A percentile compares a stretch with the other conserved stretches of the same genome.
phyloP scores from a whole-genome alignment of 106 monocot species.

The Narthecium ossifragum region DNA sequence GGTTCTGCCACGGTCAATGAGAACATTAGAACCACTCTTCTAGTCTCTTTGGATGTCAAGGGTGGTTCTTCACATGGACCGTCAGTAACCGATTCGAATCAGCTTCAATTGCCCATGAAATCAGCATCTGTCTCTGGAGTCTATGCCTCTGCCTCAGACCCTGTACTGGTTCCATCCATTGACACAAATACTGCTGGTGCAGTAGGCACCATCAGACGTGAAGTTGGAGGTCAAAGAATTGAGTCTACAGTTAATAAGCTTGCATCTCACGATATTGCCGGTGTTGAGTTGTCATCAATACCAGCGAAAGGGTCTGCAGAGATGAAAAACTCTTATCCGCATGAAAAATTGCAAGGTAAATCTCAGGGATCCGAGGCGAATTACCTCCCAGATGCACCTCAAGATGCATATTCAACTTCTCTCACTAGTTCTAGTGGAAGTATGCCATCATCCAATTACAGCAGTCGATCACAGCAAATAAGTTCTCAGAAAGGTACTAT shows the following conservation, averaged over 20 bases:
- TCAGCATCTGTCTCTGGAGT: slow-evolving; percentile 19
- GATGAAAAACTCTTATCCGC: not conserved
- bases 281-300: slow-evolving; percentile 1
- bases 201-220: slow-evolving; percentile 21
- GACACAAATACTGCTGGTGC: slow-evolving; percentile 15
- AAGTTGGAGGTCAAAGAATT: slow-evolving; percentile 21
- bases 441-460: slow-evolving; percentile 46
- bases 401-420: slow-evolving; percentile 23
- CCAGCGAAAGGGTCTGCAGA: slow-evolving; percentile 11
- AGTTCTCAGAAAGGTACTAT: slow-evolving; percentile 50
- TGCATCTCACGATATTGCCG: slow-evolving; percentile 2
- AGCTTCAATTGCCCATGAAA: not conserved
- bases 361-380: slow-evolving; percentile 17
- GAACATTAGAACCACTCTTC: not conserved
- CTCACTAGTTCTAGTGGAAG: slow-evolving; percentile 24
- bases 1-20: not conserved
- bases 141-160: slow-evolving; percentile 28
- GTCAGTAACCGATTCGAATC: not conserved
- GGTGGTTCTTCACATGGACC: not conserved
- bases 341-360: slow-evolving; percentile 14
- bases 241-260: slow-evolving; percentile 8
- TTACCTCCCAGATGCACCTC: slow-evolving; percentile 16
- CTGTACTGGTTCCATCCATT: slow-evolving; percentile 23
- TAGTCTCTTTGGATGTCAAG: not conserved
- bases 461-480: slow-evolving; percentile 30